phyloP scores from a whole-genome alignment of 1,284 basidiomycete genomes.

The Uromyces viciae-fabae region DNA sequence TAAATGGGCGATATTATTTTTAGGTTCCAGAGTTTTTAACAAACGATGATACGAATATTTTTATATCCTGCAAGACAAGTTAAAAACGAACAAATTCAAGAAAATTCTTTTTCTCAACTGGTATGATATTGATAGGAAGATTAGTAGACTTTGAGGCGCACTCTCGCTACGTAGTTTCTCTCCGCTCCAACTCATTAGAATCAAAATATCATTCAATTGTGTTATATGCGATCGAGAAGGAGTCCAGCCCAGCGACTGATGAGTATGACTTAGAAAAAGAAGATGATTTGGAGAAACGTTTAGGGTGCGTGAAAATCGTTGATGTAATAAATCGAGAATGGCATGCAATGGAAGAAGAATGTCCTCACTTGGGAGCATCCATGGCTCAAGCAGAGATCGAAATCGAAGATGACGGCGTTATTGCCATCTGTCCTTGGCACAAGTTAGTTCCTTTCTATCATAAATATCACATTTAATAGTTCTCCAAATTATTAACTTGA shows the following conservation, averaged over 20 bases:
- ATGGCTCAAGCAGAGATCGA: constrained; percentile 52
- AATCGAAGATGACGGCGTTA: constrained; percentile 47
- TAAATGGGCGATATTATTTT: too few relatives aligned
- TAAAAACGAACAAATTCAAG: not conserved
- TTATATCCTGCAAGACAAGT: not conserved
- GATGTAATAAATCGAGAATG: constrained; percentile 10
- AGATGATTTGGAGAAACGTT: not conserved
- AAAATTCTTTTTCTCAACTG: too few relatives aligned
- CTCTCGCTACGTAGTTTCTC: constrained; percentile 31
- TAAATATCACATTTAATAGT: not conserved
- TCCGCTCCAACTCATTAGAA: constrained; percentile 18
- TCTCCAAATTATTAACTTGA: not conserved
- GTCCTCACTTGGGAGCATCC: constrained; percentile 54
- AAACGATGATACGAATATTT: too few relatives aligned
- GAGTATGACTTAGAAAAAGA: not conserved
- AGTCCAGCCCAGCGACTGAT: not conserved
- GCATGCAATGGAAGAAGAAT: constrained; percentile 52
- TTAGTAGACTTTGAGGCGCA: constrained; percentile 8
- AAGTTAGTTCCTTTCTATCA: constrained; percentile 48
- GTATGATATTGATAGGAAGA: constrained; percentile 33
- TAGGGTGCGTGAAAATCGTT: not conserved
- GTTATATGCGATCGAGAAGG: constrained; percentile 17
- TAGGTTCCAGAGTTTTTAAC: too few relatives aligned
- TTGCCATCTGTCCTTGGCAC: constrained; percentile 52
- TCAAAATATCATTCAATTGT: constrained; percentile 43